Conservation (phyloP, 108 stramenopile genomes). For the Epipyxis sp. region DNA sequence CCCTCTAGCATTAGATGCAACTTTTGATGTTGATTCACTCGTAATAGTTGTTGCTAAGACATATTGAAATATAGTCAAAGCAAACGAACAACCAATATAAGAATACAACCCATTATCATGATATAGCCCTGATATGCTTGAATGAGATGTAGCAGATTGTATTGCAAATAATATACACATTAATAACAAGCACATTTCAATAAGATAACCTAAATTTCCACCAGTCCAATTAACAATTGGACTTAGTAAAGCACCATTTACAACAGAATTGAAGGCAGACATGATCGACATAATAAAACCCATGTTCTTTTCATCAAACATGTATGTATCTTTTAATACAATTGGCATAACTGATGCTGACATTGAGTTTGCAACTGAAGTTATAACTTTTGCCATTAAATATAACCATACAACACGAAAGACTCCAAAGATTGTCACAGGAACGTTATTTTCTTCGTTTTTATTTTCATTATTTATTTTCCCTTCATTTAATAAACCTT, state of each 20-base stretch:
- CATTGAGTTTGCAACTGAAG: constrained; percentile 64
- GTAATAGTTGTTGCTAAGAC: constrained; percentile 67
- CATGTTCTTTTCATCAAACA: constrained; percentile 56
- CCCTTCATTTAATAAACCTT: too few species aligned
- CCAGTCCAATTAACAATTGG: neutral
- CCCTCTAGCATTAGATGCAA: constrained; percentile 59
- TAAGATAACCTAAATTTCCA: constrained; percentile 45
- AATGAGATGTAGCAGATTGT: neutral
- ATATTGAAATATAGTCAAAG: constrained; percentile 39
- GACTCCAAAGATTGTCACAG: neutral
- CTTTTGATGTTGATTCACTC: constrained; percentile 67
- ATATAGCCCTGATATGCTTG: neutral
- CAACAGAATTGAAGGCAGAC: constrained; percentile 63
- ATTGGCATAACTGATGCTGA: constrained; percentile 62
- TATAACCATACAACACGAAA: constrained; percentile 54
- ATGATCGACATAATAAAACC: constrained; percentile 63
- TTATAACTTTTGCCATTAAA: constrained; percentile 63
- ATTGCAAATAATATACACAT: neutral
- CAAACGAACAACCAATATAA: neutral
- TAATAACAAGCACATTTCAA: neutral
- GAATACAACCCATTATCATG: neutral
- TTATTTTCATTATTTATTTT: too few species aligned
- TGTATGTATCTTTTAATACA: constrained; percentile 53
- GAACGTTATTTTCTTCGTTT: neutral
- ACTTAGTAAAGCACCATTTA: constrained; percentile 40